Conservation (phyloP, 202 grass and related monocot genomes). For the Dendrocalamus latiflorus region DNA sequence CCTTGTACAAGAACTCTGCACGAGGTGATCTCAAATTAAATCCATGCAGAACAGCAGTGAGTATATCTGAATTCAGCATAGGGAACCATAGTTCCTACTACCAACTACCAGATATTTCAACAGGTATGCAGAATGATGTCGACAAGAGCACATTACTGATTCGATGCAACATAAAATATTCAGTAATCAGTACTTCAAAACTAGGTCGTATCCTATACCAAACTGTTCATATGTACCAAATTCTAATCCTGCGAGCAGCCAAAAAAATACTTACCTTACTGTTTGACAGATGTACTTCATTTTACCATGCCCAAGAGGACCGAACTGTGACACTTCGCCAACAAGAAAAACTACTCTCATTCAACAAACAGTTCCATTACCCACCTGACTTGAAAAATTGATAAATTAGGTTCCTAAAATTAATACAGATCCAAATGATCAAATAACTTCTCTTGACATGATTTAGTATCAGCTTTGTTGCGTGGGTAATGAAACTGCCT, state of each 20-base stretch:
- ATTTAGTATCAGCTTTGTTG: neutral
- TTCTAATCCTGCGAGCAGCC: conserved; percentile 12
- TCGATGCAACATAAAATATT: neutral
- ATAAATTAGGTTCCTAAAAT: conserved; percentile 30
- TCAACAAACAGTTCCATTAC: conserved; percentile 47
- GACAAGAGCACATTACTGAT: neutral
- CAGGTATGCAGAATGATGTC: neutral
- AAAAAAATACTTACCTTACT: conserved; percentile 4
- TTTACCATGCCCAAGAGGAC: conserved; percentile 37
- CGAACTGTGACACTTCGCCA: conserved; percentile 27
- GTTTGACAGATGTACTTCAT: conserved; percentile 25
- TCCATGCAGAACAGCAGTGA: neutral
- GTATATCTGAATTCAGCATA: neutral
- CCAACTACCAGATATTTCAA: neutral
- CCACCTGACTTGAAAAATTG: conserved; percentile 31
- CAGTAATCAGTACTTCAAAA: neutral
- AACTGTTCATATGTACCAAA: neutral
- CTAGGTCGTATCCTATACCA: neutral
- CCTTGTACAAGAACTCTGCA: conserved; percentile 96
- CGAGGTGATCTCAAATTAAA: conserved; percentile 17
- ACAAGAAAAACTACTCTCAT: conserved; percentile 27
- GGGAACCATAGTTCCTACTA: neutral
- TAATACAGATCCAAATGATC: neutral
- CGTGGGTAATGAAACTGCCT: conserved; percentile 45
- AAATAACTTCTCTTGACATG: neutral